A percentile compares a stretch with the other conserved stretches of the same genome.
These are phyloP conservation scores for Lachancea cidri DNA, from an alignment of 805 yeast species.

Conservation along the genomic window DNA sequence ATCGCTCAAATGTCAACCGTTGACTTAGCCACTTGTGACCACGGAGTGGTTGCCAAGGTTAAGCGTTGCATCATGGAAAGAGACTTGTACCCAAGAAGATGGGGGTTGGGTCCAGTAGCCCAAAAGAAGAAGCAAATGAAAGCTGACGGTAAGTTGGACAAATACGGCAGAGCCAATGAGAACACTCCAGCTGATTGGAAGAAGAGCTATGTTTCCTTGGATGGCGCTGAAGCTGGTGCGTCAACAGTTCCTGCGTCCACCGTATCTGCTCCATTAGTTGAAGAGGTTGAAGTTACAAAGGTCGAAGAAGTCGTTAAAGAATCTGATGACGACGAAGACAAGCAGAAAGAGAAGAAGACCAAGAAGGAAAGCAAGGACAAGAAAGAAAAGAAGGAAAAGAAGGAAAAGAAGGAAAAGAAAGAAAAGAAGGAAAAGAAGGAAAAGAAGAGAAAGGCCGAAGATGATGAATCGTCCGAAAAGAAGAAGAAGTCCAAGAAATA, in stretches of 20 bases:
- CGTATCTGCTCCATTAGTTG: slow-evolving; percentile 48
- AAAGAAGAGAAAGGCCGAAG: slow-evolving; percentile 31
- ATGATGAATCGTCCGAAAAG: slow-evolving; percentile 29
- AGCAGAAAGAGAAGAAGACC: slow-evolving; percentile 50
- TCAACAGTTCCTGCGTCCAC: slow-evolving; percentile 32
- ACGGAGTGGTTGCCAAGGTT: slow-evolving; percentile 97
- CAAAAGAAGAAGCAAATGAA: slow-evolving; percentile 97
- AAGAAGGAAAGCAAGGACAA: slow-evolving; percentile 60
- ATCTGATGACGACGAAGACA: slow-evolving; percentile 49
- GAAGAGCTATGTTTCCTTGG: slow-evolving; percentile 67
- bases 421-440: slow-evolving; percentile 43
- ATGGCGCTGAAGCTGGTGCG: slow-evolving; percentile 46
- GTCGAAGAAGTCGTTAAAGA: slow-evolving; percentile 37
- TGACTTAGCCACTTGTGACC: slow-evolving; percentile 94
- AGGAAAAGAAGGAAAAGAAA: slow-evolving; percentile 52
- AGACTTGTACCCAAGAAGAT: slow-evolving; percentile 98
- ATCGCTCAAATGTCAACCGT: slow-evolving; percentile 99
- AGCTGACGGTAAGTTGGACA: slow-evolving; percentile 95
- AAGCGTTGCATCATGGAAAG: slow-evolving; percentile 99
- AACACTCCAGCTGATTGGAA: slow-evolving; percentile 94
- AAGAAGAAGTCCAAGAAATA: slow-evolving; percentile 41
- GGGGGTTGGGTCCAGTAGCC: slow-evolving; percentile 99
- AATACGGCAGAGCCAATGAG: slow-evolving; percentile 90
- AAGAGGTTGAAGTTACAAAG: slow-evolving; percentile 36
- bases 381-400: slow-evolving; percentile 49